A percentile compares a stretch with the other conserved stretches of the same genome.
Conservation (phyloP, 2,329 filamentous ascomycete genomes). For the Pestalotiopsis sp. region DNA sequence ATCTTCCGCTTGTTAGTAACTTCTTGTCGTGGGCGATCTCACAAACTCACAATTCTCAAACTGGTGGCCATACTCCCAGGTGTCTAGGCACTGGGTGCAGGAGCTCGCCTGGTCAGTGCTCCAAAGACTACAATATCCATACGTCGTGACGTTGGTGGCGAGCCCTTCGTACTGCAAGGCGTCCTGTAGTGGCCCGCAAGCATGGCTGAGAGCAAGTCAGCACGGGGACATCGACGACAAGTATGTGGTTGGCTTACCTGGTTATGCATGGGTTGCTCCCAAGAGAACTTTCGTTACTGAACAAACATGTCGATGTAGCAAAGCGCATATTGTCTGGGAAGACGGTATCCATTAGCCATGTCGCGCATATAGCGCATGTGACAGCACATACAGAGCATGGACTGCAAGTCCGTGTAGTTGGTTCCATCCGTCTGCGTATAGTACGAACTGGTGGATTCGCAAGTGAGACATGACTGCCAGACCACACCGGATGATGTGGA, state of each 20-base stretch:
- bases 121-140: slow-evolving; percentile 59
- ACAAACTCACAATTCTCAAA: slow-evolving; percentile 55
- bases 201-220: slow-evolving; percentile 44
- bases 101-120: slow-evolving; percentile 38
- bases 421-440: slow-evolving; percentile 35
- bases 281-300: slow-evolving; percentile 33
- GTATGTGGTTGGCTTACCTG: slow-evolving; percentile 38
- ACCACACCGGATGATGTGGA: slow-evolving; percentile 45
- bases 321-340: slow-evolving; percentile 60
- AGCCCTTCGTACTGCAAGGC: slow-evolving; percentile 54
- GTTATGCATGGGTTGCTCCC: slow-evolving; percentile 53
- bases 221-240: not conserved
- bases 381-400: slow-evolving; percentile 53
- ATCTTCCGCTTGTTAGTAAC: slow-evolving; percentile 24
- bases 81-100: slow-evolving; percentile 51
- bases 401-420: slow-evolving; percentile 51
- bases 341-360: not conserved
- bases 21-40: not conserved
- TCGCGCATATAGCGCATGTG: too few species aligned
- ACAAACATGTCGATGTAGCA: slow-evolving; percentile 58
- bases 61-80: slow-evolving; percentile 38
- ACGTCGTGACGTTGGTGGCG: slow-evolving; percentile 44
- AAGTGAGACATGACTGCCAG: slow-evolving; percentile 54
- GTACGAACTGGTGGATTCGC: slow-evolving; percentile 54
- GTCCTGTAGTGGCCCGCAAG: slow-evolving; percentile 51